A percentile compares a stretch with the other conserved stretches of the same genome.
Conservation (phyloP, 164 flowering plant genomes). For the Nelumbo lutea region DNA sequence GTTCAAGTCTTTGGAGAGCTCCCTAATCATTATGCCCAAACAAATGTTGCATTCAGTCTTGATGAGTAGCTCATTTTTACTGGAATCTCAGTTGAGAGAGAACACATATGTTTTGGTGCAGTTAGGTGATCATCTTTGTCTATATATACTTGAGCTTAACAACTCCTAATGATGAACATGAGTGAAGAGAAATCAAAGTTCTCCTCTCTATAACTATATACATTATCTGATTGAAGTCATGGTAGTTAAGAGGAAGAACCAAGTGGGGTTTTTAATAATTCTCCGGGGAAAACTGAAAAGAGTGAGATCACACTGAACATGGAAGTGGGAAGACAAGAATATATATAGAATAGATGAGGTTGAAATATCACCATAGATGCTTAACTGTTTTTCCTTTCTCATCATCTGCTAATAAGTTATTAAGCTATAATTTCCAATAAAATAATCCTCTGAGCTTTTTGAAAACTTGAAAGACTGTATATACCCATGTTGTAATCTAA, state of each 20-base stretch:
- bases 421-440: too few species aligned
- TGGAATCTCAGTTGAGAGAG: conserved; percentile 92
- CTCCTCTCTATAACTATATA: background rate
- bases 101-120: conserved; percentile 9
- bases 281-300: background rate
- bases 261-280: background rate
- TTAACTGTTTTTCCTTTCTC: too few species aligned
- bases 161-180: conserved; percentile 6
- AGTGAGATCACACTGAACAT: background rate
- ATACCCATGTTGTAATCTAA: background rate
- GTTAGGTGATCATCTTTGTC: background rate
- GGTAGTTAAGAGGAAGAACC: background rate
- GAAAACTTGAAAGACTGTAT: too few species aligned
- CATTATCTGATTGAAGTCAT: conserved; percentile 1
- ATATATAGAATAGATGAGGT: too few species aligned
- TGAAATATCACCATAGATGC: too few species aligned
- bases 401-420: too few species aligned
- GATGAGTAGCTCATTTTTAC: conserved; percentile 89
- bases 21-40: conserved; percentile 94
- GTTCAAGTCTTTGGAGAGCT: conserved; percentile 75
- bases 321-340: too few species aligned
- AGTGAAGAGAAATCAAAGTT: background rate
- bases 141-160: background rate
- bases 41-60: conserved; percentile 84
- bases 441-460: too few species aligned